Percentiles rank a stretch among this genome's conserved stretches.
phyloP scores from a whole-genome alignment of 75 land plant species.

The Selaginella moellendorffii region DNA sequence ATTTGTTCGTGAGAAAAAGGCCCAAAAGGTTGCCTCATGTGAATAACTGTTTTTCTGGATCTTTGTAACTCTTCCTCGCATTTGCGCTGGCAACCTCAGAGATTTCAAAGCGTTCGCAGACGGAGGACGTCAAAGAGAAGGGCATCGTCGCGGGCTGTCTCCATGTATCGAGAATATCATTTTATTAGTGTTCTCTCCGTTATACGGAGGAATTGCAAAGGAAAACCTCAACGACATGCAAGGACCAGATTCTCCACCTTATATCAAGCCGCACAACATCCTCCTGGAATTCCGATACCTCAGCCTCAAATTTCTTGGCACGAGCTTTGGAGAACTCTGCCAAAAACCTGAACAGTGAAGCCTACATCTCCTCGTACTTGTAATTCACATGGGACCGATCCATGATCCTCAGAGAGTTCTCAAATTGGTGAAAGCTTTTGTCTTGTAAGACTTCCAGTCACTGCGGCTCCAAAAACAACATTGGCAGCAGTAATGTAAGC shows the following conservation, averaged over 20 bases:
- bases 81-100: constrained; percentile 35
- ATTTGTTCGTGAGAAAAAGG: constrained; percentile 81
- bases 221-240: constrained; percentile 49
- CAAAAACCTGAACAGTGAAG: too few relatives aligned
- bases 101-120: constrained; percentile 85
- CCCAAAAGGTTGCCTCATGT: constrained; percentile 45
- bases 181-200: too few relatives aligned
- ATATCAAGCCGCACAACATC: constrained; percentile 53
- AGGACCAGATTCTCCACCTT: constrained; percentile 36
- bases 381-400: too few relatives aligned
- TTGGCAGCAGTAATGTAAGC: too few relatives aligned
- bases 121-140: constrained; percentile 58
- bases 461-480: too few relatives aligned
- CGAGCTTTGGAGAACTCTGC: too few relatives aligned
- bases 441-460: too few relatives aligned
- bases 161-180: too few relatives aligned
- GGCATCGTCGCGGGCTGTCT: constrained; percentile 91
- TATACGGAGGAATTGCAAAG: too few relatives aligned
- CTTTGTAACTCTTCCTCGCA: neutral
- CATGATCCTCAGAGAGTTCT: too few relatives aligned
- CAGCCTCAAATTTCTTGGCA: neutral
- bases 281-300: constrained; percentile 25
- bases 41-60: neutral
- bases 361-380: too few relatives aligned
- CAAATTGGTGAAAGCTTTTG: too few relatives aligned